These are phyloP conservation scores for Somion occarium DNA, from an alignment of 1,284 basidiomycete species.

Conservation along the genomic window DNA sequence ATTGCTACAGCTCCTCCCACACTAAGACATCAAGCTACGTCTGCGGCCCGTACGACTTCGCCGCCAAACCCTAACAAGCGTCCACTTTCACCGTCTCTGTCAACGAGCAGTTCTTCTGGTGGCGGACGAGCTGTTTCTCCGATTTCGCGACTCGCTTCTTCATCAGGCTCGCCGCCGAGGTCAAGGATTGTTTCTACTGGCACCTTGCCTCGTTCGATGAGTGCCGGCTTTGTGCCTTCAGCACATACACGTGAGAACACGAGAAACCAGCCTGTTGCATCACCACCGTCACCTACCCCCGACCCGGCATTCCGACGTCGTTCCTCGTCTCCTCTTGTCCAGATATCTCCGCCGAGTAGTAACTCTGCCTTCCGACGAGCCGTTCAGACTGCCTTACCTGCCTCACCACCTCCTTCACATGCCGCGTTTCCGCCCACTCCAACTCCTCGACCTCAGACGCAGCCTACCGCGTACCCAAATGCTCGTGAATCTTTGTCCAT, in stretches of 20 bases:
- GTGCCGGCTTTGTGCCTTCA: constrained; percentile 25
- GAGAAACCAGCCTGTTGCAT: constrained; percentile 26
- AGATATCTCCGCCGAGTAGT: constrained; percentile 30
- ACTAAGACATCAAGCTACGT: constrained; percentile 74
- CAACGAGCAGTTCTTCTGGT: constrained; percentile 29
- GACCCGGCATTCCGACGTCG: constrained; percentile 39
- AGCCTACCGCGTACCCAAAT: constrained; percentile 15
- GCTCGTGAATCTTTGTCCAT: constrained; percentile 35
- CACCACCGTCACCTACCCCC: constrained; percentile 45
- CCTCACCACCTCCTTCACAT: constrained; percentile 36
- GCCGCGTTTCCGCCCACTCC: constrained; percentile 30
- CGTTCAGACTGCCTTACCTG: constrained; percentile 41
- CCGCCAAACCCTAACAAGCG: constrained; percentile 39
- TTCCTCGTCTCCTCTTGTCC: constrained; percentile 48
- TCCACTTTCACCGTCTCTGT: constrained; percentile 38
- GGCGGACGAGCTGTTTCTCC: constrained; percentile 32
- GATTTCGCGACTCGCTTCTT: constrained; percentile 30
- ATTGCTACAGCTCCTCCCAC: constrained; percentile 75
- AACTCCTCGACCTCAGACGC: constrained; percentile 26
- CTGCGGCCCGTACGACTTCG: constrained; percentile 40
- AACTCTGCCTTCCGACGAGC: constrained; percentile 39
- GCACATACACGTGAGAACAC: constrained; percentile 31
- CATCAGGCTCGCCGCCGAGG: constrained; percentile 39
- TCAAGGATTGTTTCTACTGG: constrained; percentile 36
- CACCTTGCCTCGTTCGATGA: constrained; percentile 36